These are phyloP conservation scores for Quercus gilva DNA, from an alignment of 306 rosid species.

Conservation along the genomic window DNA sequence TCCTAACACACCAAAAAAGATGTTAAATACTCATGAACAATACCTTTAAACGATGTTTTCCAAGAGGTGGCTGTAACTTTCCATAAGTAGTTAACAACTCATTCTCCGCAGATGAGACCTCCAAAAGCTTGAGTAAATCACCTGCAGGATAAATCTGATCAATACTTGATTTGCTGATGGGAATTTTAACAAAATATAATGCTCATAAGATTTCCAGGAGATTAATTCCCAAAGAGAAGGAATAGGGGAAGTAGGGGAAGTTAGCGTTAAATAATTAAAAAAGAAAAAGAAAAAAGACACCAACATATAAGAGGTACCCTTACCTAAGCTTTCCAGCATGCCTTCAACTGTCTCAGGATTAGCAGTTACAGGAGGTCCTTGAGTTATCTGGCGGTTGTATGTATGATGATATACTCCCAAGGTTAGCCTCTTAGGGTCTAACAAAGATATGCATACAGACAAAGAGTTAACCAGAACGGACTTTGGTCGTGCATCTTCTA, in stretches of 20 bases:
- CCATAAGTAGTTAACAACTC: conserved; percentile 82
- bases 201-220: too few species aligned
- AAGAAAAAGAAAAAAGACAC: not conserved
- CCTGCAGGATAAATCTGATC: conserved; percentile 46
- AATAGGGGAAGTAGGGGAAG: not conserved
- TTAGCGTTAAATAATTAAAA: conserved; percentile 8
- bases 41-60: conserved; percentile 97
- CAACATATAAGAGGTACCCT: conserved; percentile 15
- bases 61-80: conserved; percentile 93
- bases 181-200: too few species aligned
- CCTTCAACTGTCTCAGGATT: conserved; percentile 94
- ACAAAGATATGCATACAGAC: conserved; percentile 90
- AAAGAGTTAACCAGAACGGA: conserved; percentile 90
- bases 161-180: conserved; percentile 3
- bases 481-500: conserved; percentile 89
- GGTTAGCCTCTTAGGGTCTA: conserved; percentile 81
- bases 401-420: conserved; percentile 61
- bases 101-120: conserved; percentile 68
- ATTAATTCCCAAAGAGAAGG: too few species aligned
- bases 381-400: conserved; percentile 70
- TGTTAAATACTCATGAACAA: conserved; percentile 10
- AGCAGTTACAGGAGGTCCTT: conserved; percentile 59
- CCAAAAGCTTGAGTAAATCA: conserved; percentile 82
- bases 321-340: conserved; percentile 95
- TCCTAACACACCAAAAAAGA: not conserved